Evolutionary conservation across 2,329 filamentous ascomycete genomes (phyloP).

Genomic region (Didymella exigua): DNA sequence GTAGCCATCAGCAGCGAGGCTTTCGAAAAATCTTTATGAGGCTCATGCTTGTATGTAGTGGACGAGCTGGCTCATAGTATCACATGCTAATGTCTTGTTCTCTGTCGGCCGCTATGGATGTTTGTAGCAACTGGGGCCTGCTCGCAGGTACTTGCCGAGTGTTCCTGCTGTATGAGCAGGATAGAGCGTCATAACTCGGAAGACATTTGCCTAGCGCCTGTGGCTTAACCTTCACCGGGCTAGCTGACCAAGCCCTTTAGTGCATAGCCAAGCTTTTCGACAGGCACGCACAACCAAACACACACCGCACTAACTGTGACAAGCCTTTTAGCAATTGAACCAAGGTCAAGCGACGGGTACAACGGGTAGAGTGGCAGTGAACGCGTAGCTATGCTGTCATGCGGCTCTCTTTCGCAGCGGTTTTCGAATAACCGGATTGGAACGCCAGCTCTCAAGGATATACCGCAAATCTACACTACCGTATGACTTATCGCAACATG

Average conservation of each 20-base stretch:
- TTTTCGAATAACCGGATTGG: not conserved
- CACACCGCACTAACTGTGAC: not conserved
- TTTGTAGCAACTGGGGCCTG: too few species aligned
- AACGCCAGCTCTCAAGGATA: not conserved
- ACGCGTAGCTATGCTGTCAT: conserved; percentile 19
- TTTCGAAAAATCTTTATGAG: too few species aligned
- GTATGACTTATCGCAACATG: not conserved
- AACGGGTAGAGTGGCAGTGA: conserved; percentile 6
- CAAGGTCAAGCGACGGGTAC: conserved; percentile 1
- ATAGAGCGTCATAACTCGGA: conserved; percentile 4
- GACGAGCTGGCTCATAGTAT: too few species aligned
- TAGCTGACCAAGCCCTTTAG: conserved; percentile 7
- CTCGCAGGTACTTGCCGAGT: not conserved
- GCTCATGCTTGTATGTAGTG: too few species aligned
- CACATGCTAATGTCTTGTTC: too few species aligned
- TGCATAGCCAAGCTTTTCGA: conserved; percentile 4
- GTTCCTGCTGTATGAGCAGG: not conserved
- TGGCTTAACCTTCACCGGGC: conserved; percentile 14
- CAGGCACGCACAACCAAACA: not conserved
- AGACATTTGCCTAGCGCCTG: conserved; percentile 12
- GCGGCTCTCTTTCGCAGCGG: not conserved
- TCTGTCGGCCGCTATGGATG: too few species aligned
- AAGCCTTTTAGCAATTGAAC: not conserved
- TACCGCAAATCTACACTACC: not conserved
- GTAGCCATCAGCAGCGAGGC: too few species aligned